Conservation (phyloP, 1,139 yeast genomes). For the Debaryomycetaceae sp. region DNA sequence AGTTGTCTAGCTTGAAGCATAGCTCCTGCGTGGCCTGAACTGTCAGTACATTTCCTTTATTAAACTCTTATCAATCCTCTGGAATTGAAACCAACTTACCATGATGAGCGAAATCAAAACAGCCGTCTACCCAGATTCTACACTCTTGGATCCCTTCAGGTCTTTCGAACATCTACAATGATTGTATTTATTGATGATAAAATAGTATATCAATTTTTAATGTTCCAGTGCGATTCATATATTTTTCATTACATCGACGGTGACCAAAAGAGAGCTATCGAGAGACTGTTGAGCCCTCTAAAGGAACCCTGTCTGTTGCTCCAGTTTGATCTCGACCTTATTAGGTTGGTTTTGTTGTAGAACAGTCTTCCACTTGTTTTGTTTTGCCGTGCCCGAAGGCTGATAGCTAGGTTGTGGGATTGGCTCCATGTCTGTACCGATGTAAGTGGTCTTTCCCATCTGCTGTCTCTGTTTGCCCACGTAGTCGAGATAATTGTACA, state of each 20-base stretch:
- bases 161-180: constrained; percentile 32
- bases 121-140: constrained; percentile 91
- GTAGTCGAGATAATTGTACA: constrained; percentile 50
- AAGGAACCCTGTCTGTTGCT: constrained; percentile 30
- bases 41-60: constrained; percentile 7
- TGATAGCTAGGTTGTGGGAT: constrained; percentile 3
- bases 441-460: constrained; percentile 17
- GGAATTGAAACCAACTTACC: constrained; percentile 43
- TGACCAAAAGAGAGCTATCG: neutral
- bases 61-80: neutral
- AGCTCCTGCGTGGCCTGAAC: constrained; percentile 85
- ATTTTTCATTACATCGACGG: neutral
- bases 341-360: neutral
- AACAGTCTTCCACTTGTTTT: neutral
- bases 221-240: neutral
- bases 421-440: constrained; percentile 15
- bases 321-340: constrained; percentile 14
- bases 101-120: constrained; percentile 96
- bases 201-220: neutral
- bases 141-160: constrained; percentile 45
- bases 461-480: constrained; percentile 31
- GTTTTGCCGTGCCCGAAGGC: neutral
- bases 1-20: constrained; percentile 85
- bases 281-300: constrained; percentile 5
- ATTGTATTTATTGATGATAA: neutral